A percentile compares a stretch with the other conserved stretches of the same genome.
Evolutionary conservation across 2,329 filamentous ascomycete species (phyloP).

Genomic region (Pseudocercospora crystallina): DNA sequence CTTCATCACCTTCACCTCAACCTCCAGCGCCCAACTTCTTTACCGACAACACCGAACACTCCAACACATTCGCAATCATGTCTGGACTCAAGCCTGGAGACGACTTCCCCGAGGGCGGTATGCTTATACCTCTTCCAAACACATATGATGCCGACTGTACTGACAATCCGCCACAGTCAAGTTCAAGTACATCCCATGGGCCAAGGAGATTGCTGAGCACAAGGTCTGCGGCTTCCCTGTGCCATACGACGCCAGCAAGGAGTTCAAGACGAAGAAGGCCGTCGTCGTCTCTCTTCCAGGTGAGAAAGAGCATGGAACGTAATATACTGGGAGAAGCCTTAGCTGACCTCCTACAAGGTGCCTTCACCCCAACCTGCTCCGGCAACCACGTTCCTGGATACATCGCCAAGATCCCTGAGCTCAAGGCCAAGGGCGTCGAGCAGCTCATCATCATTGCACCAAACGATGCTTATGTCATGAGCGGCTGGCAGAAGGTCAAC

Average conservation of each 20-base stretch:
- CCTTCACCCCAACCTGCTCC: constrained; percentile 26
- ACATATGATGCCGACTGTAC: neutral
- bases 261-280: constrained; percentile 24
- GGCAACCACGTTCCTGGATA: constrained; percentile 23
- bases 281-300: constrained; percentile 23
- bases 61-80: neutral
- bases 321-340: neutral
- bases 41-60: neutral
- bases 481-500: constrained; percentile 26
- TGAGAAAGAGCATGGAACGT: neutral
- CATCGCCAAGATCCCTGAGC: constrained; percentile 20
- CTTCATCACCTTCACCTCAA: too few species aligned
- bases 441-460: constrained; percentile 24
- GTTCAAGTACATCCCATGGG: constrained; percentile 28
- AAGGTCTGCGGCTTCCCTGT: constrained; percentile 24
- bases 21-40: too few species aligned
- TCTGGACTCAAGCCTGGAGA: constrained; percentile 24
- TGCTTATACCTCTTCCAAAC: neutral
- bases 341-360: constrained; percentile 6
- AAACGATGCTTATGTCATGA: constrained; percentile 25
- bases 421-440: constrained; percentile 23
- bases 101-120: constrained; percentile 23
- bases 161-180: constrained; percentile 17
- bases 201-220: constrained; percentile 16
- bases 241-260: constrained; percentile 21